Conservation (phyloP, 1,284 basidiomycete genomes). For the Porodaedalea pini region DNA sequence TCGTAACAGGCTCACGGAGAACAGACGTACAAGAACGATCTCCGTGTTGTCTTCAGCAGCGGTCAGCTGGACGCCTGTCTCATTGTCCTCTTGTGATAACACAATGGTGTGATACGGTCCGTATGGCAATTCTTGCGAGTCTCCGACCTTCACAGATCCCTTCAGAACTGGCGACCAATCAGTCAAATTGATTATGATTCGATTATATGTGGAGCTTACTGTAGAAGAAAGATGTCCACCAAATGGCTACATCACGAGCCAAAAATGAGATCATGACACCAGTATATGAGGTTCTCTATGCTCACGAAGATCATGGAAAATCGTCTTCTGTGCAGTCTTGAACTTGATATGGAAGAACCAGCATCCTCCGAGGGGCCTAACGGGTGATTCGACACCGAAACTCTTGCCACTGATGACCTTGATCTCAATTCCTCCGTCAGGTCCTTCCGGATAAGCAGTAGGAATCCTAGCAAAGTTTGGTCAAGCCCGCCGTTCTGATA, state of each 20-base stretch:
- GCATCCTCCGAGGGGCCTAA: conserved; percentile 86
- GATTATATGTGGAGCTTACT: conserved; percentile 41
- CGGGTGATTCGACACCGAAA: conserved; percentile 82
- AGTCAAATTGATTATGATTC: background rate
- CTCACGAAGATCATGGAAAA: conserved; percentile 86
- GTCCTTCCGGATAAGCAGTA: conserved; percentile 66
- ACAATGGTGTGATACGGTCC: conserved; percentile 77
- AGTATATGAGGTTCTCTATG: conserved; percentile 17
- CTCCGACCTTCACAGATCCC: conserved; percentile 58
- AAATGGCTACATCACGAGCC: conserved; percentile 44
- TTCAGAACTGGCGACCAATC: conserved; percentile 52
- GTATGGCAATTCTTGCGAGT: conserved; percentile 44
- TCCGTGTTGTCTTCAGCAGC: conserved; percentile 61
- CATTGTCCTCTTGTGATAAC: conserved; percentile 50
- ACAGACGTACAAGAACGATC: conserved; percentile 56
- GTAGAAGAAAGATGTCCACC: conserved; percentile 84
- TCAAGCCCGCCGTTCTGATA: background rate
- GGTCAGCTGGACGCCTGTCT: conserved; percentile 62
- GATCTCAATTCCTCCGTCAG: conserved; percentile 67
- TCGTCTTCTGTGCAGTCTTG: conserved; percentile 53
- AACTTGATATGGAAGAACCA: conserved; percentile 89
- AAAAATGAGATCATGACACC: conserved; percentile 13
- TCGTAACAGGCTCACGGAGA: background rate
- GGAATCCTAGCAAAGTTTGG: conserved; percentile 52
- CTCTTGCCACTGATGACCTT: conserved; percentile 89